A percentile compares a stretch with the other conserved stretches of the same genome.
Conservation (phyloP, 1,284 basidiomycete genomes). For the Flammula alnicola region DNA sequence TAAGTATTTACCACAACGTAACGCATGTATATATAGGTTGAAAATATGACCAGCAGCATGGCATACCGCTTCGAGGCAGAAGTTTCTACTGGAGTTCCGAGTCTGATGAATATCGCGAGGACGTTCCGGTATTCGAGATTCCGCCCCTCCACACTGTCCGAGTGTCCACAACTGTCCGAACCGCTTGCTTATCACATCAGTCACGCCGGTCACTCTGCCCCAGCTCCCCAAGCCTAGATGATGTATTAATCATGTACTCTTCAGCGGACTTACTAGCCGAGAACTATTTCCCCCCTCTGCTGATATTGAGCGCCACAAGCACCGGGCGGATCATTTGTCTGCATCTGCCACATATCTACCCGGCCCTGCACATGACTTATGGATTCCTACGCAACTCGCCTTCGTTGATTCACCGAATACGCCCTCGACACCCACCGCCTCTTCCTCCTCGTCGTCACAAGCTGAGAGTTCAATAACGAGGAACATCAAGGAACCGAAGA, state of each 20-base stretch:
- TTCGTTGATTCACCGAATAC: neutral
- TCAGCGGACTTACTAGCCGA: too few relatives aligned
- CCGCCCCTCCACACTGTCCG: neutral
- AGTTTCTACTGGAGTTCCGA: too few relatives aligned
- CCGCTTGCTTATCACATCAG: neutral
- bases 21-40: too few relatives aligned
- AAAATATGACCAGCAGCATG: neutral
- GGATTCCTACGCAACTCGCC: neutral
- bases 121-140: neutral
- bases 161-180: neutral
- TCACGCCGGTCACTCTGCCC: neutral
- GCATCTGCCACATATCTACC: neutral
- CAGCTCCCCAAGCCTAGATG: neutral
- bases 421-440: neutral
- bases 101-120: too few relatives aligned
- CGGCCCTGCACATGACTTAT: neutral
- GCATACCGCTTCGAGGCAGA: neutral
- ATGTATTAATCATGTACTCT: neutral
- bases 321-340: neutral
- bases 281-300: neutral
- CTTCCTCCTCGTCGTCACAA: neutral
- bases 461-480: neutral
- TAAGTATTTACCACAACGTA: too few relatives aligned
- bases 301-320: neutral
- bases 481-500: constrained; percentile 25